A percentile compares a stretch with the other conserved stretches of the same genome.
These are phyloP conservation scores for Mycena capillaripes DNA, from an alignment of 768 basidiomycete species.

Conservation along the genomic window DNA sequence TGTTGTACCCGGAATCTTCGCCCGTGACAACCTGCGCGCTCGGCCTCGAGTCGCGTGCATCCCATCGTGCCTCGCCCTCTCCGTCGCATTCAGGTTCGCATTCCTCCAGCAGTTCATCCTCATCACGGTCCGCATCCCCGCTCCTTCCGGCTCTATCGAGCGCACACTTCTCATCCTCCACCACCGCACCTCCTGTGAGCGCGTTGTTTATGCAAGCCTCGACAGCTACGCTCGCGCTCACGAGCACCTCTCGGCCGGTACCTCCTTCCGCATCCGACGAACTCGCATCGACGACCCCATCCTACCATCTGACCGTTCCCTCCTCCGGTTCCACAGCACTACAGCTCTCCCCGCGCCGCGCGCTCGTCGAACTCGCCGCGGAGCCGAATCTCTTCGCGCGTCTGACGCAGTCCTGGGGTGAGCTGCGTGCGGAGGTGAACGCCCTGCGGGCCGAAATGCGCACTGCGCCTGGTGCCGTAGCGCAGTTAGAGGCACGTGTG, in stretches of 20 bases:
- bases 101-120: not conserved
- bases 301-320: not conserved
- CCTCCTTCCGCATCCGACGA: not conserved
- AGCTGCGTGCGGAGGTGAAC: slow-evolving; percentile 11
- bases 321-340: not conserved
- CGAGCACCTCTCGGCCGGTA: not conserved
- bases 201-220: not conserved
- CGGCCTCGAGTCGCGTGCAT: not conserved
- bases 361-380: not conserved
- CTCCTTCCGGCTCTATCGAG: not conserved
- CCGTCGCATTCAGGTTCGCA: too few species aligned
- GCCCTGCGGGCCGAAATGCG: not conserved
- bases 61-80: not conserved
- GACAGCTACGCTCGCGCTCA: not conserved
- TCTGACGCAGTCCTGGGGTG: not conserved
- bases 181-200: not conserved
- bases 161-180: not conserved
- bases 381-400: not conserved
- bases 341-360: not conserved
- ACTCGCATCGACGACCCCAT: not conserved
- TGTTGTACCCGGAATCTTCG: not conserved
- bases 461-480: not conserved
- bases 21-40: not conserved
- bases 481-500: not conserved
- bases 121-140: not conserved